phyloP scores from a whole-genome alignment of 2,329 filamentous ascomycete genomes.

The Diaporthe sp. region DNA sequence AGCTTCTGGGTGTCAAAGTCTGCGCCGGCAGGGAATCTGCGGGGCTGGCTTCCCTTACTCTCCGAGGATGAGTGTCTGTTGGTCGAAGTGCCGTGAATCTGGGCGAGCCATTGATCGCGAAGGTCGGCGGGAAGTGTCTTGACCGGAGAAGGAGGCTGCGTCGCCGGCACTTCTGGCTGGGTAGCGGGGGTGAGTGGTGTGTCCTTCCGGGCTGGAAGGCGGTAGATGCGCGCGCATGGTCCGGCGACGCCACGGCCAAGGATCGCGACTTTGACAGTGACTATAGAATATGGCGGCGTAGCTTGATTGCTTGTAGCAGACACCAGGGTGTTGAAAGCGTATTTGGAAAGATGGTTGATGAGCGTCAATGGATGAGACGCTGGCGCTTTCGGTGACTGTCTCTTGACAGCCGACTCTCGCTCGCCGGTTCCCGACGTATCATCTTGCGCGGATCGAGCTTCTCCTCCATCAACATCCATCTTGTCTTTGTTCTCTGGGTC shows the following conservation, averaged over 20 bases:
- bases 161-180: conserved; percentile 62
- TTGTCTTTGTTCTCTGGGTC: conserved; percentile 36
- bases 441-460: conserved; percentile 40
- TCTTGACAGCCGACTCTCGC: conserved; percentile 2
- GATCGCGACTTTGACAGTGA: conserved; percentile 77
- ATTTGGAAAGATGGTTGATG: conserved; percentile 56
- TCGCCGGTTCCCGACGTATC: conserved; percentile 36
- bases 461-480: conserved; percentile 44
- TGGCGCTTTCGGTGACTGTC: neutral
- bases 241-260: conserved; percentile 78
- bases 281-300: conserved; percentile 57
- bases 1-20: conserved; percentile 57
- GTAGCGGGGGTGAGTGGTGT: conserved; percentile 47
- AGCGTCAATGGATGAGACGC: conserved; percentile 45
- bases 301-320: conserved; percentile 45
- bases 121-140: conserved; percentile 62
- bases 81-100: conserved; percentile 40
- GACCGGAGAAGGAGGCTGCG: conserved; percentile 51
- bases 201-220: conserved; percentile 71
- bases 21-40: conserved; percentile 43
- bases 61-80: conserved; percentile 46
- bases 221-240: conserved; percentile 86
- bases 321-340: conserved; percentile 51
- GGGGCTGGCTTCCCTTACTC: conserved; percentile 47
- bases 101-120: conserved; percentile 77